These are phyloP conservation scores for Lyophyllum atratum DNA, from an alignment of 768 basidiomycete species.

Conservation along the genomic window DNA sequence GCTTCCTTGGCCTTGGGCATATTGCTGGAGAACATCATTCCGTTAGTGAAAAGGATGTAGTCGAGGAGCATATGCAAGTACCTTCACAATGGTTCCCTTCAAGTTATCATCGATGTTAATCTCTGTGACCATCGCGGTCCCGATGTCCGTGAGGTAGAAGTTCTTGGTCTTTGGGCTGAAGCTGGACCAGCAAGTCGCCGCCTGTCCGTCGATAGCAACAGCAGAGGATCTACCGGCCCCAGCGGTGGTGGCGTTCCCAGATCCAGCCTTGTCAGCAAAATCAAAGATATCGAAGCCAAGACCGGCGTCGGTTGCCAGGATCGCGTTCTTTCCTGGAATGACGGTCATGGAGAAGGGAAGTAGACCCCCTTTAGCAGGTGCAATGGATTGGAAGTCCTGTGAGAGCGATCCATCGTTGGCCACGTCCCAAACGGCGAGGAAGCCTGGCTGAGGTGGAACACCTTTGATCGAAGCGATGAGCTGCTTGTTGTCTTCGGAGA, in stretches of 20 bases:
- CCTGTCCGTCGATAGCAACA: conserved; percentile 38
- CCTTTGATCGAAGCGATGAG: conserved; percentile 54
- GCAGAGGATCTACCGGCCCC: conserved; percentile 29
- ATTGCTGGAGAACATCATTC: conserved; percentile 31
- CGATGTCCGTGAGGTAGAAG: conserved; percentile 47
- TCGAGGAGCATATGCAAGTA: not conserved
- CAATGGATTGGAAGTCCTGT: conserved; percentile 34
- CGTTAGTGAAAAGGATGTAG: not conserved
- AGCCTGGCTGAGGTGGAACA: conserved; percentile 46
- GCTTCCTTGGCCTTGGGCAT: conserved; percentile 33
- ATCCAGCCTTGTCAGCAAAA: conserved; percentile 25
- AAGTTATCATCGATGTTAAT: conserved; percentile 47
- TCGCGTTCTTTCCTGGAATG: conserved; percentile 39
- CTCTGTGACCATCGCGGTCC: conserved; percentile 43
- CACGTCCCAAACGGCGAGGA: conserved; percentile 53
- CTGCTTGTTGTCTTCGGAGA: conserved; percentile 44
- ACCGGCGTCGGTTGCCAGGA: conserved; percentile 42
- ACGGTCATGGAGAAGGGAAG: conserved; percentile 53
- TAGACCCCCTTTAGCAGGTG: conserved; percentile 40
- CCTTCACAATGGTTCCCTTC: conserved; percentile 45
- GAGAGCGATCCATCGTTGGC: conserved; percentile 46
- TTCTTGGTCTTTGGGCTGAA: conserved; percentile 43
- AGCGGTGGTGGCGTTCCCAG: conserved; percentile 18
- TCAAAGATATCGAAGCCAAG: conserved; percentile 42
- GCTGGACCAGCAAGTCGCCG: conserved; percentile 44